phyloP scores from a whole-genome alignment of 1,284 basidiomycete genomes.

The Sporisorium reilianum region DNA sequence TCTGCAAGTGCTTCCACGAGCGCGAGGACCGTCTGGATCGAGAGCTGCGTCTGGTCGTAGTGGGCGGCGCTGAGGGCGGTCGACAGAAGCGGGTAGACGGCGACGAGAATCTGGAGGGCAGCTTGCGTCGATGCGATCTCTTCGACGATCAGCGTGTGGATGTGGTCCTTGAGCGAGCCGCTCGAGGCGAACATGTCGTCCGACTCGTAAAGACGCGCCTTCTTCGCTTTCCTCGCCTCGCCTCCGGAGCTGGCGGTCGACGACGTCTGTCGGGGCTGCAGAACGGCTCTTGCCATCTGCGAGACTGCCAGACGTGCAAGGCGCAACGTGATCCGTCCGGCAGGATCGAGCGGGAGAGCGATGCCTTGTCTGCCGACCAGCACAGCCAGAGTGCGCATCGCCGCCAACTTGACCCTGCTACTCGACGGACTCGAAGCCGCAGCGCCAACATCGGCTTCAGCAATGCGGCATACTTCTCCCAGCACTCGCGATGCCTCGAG shows the following conservation, averaged over 20 bases:
- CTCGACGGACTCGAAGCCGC: conserved; percentile 1
- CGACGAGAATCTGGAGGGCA: conserved; percentile 32
- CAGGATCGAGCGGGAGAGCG: conserved; percentile 50
- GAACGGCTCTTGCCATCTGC: conserved; percentile 24
- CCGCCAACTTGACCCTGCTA: conserved; percentile 26
- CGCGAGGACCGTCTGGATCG: conserved; percentile 34
- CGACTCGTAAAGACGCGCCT: conserved; percentile 54
- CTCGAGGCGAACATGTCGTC: conserved; percentile 40
- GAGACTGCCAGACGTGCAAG: conserved; percentile 41
- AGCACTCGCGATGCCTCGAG: conserved; percentile 28
- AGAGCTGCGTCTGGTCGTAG: conserved; percentile 43
- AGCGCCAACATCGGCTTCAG: conserved; percentile 21
- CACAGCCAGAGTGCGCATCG: conserved; percentile 37
- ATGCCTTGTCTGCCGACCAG: conserved; percentile 32
- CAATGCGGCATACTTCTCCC: conserved; percentile 38
- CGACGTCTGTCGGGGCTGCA: conserved; percentile 12
- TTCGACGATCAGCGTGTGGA: conserved; percentile 26
- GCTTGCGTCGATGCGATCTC: conserved; percentile 31
- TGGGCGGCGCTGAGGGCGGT: conserved; percentile 37
- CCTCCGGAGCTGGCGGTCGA: conserved; percentile 8
- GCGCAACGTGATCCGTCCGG: conserved; percentile 40
- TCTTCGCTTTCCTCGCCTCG: conserved; percentile 34
- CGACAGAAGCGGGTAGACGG: conserved; percentile 37
- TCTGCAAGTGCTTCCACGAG: conserved; percentile 49
- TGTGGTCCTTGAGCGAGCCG: conserved; percentile 39